A percentile compares a stretch with the other conserved stretches of the same genome.
Conservation (phyloP, 2,329 filamentous ascomycete genomes). For the Hypoxylon sp. region DNA sequence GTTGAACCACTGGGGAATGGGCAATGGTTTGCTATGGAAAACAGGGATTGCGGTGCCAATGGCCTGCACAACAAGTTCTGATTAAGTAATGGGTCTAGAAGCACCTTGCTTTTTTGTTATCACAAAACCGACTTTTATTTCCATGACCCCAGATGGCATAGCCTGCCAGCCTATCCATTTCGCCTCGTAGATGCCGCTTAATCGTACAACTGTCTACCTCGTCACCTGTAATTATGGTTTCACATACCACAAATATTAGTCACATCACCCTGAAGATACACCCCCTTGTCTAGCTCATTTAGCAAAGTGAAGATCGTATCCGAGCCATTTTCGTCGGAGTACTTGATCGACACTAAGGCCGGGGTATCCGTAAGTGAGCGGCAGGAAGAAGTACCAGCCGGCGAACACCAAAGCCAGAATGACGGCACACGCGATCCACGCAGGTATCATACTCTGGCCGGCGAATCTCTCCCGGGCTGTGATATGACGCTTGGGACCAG, state of each 20-base stretch:
- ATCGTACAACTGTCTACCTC: conserved; percentile 45
- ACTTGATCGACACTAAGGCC: conserved; percentile 85
- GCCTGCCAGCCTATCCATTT: conserved; percentile 42
- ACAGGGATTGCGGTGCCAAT: conserved; percentile 22
- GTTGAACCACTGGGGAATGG: neutral
- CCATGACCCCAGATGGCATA: conserved; percentile 19
- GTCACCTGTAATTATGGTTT: conserved; percentile 24
- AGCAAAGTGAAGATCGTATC: conserved; percentile 97
- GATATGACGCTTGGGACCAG: conserved; percentile 67
- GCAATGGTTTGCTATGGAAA: conserved; percentile 7
- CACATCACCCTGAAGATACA: neutral
- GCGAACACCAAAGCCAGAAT: conserved; percentile 77
- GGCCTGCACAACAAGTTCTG: conserved; percentile 27
- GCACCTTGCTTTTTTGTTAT: conserved; percentile 19
- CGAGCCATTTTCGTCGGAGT: conserved; percentile 89
- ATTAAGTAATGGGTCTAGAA: conserved; percentile 19
- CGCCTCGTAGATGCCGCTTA: conserved; percentile 36
- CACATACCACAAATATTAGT: conserved; percentile 29
- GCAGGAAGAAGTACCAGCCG: conserved; percentile 93
- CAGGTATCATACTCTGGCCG: conserved; percentile 79
- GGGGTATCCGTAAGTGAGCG: conserved; percentile 94
- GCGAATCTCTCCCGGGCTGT: conserved; percentile 86
- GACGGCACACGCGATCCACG: conserved; percentile 82
- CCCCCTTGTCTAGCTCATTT: conserved; percentile 69
- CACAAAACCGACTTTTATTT: conserved; percentile 38